A percentile compares a stretch with the other conserved stretches of the same genome.
Evolutionary conservation across 139 green algal genomes (phyloP).

Genomic region (Edaphochlamys debaryana): DNA sequence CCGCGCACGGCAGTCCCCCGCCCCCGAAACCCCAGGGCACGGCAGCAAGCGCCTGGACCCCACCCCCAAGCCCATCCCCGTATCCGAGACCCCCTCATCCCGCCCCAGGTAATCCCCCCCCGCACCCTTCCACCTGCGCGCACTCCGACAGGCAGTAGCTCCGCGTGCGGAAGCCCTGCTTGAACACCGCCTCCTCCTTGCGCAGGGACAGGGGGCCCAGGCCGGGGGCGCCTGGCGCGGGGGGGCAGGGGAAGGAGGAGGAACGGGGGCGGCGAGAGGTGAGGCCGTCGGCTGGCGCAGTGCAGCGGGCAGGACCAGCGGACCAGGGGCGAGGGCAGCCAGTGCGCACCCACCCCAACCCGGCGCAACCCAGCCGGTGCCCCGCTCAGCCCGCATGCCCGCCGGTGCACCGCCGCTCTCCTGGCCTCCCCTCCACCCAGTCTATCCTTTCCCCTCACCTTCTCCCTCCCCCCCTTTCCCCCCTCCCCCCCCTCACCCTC

Average conservation of each 20-base stretch:
- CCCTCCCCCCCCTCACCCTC: conserved; percentile 60
- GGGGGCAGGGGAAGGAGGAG: background rate
- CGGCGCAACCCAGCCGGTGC: too few relatives aligned
- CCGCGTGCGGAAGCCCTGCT: conserved; percentile 69
- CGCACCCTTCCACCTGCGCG: background rate
- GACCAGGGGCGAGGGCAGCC: too few relatives aligned
- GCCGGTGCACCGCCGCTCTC: too few relatives aligned
- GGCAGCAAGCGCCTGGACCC: too few relatives aligned
- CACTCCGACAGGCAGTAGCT: conserved; percentile 63
- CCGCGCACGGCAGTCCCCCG: too few relatives aligned
- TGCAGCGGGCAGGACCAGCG: background rate
- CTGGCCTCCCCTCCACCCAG: too few relatives aligned
- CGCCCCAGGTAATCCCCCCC: background rate
- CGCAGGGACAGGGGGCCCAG: conserved; percentile 69
- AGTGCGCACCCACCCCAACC: too few relatives aligned
- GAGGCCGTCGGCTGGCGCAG: background rate
- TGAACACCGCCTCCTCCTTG: conserved; percentile 77
- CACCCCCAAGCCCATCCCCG: too few relatives aligned
- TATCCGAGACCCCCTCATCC: background rate
- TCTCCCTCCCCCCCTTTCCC: too few relatives aligned
- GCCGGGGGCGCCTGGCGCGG: conserved; percentile 63
- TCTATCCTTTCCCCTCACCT: too few relatives aligned
- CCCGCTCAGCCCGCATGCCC: too few relatives aligned
- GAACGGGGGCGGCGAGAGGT: background rate
- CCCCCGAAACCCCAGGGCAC: background rate